These are phyloP conservation scores for Dactylellina cionopaga DNA, from an alignment of 2,329 filamentous ascomycete species.

Conservation along the genomic window DNA sequence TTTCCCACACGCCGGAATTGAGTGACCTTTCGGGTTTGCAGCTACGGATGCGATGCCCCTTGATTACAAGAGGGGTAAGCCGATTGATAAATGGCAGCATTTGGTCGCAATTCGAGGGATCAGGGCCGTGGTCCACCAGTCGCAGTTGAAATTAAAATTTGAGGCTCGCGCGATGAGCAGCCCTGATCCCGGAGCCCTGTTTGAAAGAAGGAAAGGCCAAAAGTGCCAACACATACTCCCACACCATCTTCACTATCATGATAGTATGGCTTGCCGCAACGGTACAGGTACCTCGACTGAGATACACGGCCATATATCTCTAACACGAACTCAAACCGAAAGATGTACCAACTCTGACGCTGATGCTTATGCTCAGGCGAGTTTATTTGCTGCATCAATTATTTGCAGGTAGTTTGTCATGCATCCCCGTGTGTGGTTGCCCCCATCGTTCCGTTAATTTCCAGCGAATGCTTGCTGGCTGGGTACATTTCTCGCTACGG, in stretches of 20 bases:
- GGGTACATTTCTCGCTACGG: slow-evolving; percentile 50
- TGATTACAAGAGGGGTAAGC: slow-evolving; percentile 29
- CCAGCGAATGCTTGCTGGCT: slow-evolving; percentile 43
- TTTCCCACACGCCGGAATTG: slow-evolving; percentile 1
- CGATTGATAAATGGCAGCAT: slow-evolving; percentile 27
- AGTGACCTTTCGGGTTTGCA: neutral
- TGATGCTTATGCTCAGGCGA: slow-evolving; percentile 45
- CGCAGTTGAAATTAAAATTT: slow-evolving; percentile 52
- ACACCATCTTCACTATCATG: slow-evolving; percentile 37
- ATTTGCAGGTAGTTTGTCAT: slow-evolving; percentile 33
- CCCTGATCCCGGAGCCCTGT: slow-evolving; percentile 50
- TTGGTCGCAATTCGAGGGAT: slow-evolving; percentile 20
- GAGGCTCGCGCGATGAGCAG: slow-evolving; percentile 53
- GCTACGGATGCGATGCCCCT: slow-evolving; percentile 9
- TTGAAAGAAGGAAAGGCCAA: slow-evolving; percentile 28
- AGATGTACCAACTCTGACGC: slow-evolving; percentile 22
- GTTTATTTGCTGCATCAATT: slow-evolving; percentile 47
- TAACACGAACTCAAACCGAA: slow-evolving; percentile 6
- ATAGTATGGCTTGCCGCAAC: neutral
- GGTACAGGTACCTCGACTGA: slow-evolving; percentile 25
- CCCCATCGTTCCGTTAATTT: slow-evolving; percentile 50
- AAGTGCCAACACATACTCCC: slow-evolving; percentile 52
- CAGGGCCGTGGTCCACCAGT: slow-evolving; percentile 15
- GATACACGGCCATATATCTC: slow-evolving; percentile 30
- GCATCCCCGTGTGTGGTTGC: slow-evolving; percentile 25